Conservation (phyloP, 169 alveolate genomes). For the Neospora caninum region DNA sequence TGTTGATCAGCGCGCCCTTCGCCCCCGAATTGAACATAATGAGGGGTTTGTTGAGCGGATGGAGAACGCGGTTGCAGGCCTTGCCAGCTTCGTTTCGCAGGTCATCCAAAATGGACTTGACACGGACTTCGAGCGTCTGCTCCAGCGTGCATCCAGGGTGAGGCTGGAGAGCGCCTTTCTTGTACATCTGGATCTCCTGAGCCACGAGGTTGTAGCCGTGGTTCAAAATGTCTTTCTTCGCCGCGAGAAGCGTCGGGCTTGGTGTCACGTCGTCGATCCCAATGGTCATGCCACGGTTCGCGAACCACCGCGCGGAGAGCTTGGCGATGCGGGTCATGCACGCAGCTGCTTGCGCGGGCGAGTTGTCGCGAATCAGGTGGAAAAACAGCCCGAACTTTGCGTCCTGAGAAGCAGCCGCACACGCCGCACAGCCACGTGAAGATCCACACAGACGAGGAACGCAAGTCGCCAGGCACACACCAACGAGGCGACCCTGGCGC, state of each 20-base stretch:
- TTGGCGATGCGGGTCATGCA: slow-evolving; percentile 96
- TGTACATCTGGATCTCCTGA: slow-evolving; percentile 84
- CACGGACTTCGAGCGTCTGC: slow-evolving; percentile 93
- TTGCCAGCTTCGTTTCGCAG: slow-evolving; percentile 95
- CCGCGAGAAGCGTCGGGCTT: slow-evolving; percentile 43
- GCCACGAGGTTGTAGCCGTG: slow-evolving; percentile 90
- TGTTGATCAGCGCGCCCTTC: slow-evolving; percentile 97
- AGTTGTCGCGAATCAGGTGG: slow-evolving; percentile 92
- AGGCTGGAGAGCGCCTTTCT: slow-evolving; percentile 87
- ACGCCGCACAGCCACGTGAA: background rate
- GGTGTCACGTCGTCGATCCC: slow-evolving; percentile 99
- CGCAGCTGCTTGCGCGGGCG: slow-evolving; percentile 90
- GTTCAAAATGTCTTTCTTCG: slow-evolving; percentile 77
- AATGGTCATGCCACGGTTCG: slow-evolving; percentile 97
- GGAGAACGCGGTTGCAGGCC: slow-evolving; percentile 88
- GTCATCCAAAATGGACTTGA: slow-evolving; percentile 91
- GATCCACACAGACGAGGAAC: background rate
- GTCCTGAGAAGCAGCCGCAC: slow-evolving; percentile 68
- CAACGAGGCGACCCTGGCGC: background rate
- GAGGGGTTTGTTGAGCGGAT: slow-evolving; percentile 92
- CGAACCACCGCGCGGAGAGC: slow-evolving; percentile 94
- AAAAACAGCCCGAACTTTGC: slow-evolving; percentile 94
- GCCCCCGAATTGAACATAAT: slow-evolving; percentile 98
- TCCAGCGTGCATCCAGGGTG: slow-evolving; percentile 97
- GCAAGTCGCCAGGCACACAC: background rate